Evolutionary conservation across 2,329 filamentous ascomycete genomes (phyloP).

Genomic region (Trichoderma aggressivum): DNA sequence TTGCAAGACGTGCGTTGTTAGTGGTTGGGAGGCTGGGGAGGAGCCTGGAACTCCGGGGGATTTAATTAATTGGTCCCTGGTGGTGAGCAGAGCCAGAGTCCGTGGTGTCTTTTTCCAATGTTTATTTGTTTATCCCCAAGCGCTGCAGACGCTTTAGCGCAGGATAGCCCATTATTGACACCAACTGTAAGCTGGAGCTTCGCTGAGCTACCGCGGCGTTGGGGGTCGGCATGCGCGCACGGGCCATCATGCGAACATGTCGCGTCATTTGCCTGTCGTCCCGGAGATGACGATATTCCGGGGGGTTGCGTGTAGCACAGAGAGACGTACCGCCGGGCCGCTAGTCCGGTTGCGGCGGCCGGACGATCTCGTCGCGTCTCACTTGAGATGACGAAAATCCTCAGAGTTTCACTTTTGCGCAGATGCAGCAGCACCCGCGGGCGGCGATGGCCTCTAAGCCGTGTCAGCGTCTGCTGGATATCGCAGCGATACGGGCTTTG

Average conservation of each 20-base stretch:
- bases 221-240: slow-evolving; percentile 25
- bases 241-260: slow-evolving; percentile 21
- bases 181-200: not conserved
- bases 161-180: slow-evolving; percentile 7
- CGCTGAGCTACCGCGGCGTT: slow-evolving; percentile 8
- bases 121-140: slow-evolving; percentile 35
- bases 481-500: not conserved
- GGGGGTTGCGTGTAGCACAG: slow-evolving; percentile 13
- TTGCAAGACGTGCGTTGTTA: not conserved
- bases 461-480: not conserved
- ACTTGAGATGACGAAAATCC: slow-evolving; percentile 1
- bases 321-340: not conserved
- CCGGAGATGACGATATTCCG: slow-evolving; percentile 33
- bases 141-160: slow-evolving; percentile 21
- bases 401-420: slow-evolving; percentile 6
- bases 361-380: slow-evolving; percentile 22
- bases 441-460: not conserved
- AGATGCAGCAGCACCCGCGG: not conserved
- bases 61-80: slow-evolving; percentile 12
- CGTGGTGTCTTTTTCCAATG: slow-evolving; percentile 24
- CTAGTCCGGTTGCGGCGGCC: slow-evolving; percentile 17
- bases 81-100: not conserved
- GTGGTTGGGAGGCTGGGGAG: not conserved
- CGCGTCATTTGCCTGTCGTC: slow-evolving; percentile 30
- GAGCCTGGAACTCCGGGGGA: not conserved